Base-by-base conservation (phyloP, 1,284 basidiomycete genomes). In the Polyporus tsugae region DNA sequence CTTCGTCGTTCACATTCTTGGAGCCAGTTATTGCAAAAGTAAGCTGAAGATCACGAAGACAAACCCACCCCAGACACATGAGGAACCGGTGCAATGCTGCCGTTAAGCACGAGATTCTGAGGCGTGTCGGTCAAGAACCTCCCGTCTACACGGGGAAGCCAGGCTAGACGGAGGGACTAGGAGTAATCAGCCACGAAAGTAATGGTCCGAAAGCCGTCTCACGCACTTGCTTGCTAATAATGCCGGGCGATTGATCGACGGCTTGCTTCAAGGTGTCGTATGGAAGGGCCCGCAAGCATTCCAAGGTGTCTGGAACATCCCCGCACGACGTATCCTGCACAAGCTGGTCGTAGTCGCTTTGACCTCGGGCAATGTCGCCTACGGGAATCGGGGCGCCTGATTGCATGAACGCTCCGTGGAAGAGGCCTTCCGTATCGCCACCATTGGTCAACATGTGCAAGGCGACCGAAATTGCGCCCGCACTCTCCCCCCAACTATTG, bases 401-500 rank as follows among this genome's bases (percentile, higher is more conserved):
- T 59, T 82, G 67, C 81, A 82, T 80, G 67, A 81, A 77, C 2
- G 75, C 80, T 4, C 73, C 79, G 36, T 75, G 77, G 70, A 81
- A 81, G 2, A 81, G 75, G 10, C 78, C 79, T 42, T 77, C 75
- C 10, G 70, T 70, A 59, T 79, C 62, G 4, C 80, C 80, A 15
- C 72, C 74, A 60, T 80, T 80, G 22, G 73, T 67, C 39, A 81
- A 41, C 75, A 81, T 75, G 1, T 81, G 80, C 49, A 77, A 29
- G 1, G 74, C 72, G 11, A 80, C 77, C 22, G 81, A 82, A 52
- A 81, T 78, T 0, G 81, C 76, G 15, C 84, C 85, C 2, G 84
- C 83, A 38, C 80, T 82, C 72, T 84, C 79, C 25, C 84, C 84
- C 79, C 80, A 82, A 39, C 81, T 82, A 39, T 11, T 6, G 13